These are phyloP conservation scores for Tylopilus sp. DNA, from an alignment of 1,284 basidiomycete genomes.

Conservation along the genomic window DNA sequence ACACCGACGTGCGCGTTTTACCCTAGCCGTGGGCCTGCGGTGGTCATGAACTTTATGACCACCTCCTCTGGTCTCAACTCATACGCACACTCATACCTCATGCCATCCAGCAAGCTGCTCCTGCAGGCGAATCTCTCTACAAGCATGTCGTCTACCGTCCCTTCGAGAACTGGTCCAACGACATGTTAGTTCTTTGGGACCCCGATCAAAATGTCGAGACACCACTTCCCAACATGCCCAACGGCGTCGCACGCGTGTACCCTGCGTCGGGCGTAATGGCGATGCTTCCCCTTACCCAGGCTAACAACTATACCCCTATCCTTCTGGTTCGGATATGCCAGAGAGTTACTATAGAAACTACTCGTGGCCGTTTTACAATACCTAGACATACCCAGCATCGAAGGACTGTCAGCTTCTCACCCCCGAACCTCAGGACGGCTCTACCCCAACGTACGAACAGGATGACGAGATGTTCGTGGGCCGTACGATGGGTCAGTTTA, in stretches of 20 bases:
- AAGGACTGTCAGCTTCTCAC: constrained; percentile 71
- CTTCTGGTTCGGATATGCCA: constrained; percentile 77
- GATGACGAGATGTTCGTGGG: constrained; percentile 75
- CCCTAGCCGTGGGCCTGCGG: constrained; percentile 43
- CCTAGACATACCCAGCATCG: constrained; percentile 62
- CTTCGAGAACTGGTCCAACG: neutral
- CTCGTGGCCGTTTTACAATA: constrained; percentile 62
- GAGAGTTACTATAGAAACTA: constrained; percentile 70
- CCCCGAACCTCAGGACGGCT: constrained; percentile 71
- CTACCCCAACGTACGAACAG: constrained; percentile 51
- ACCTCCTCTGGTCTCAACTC: constrained; percentile 55
- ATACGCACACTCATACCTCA: constrained; percentile 56
- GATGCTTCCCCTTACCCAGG: constrained; percentile 88
- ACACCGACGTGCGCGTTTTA: constrained; percentile 47
- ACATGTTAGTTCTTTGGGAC: constrained; percentile 58
- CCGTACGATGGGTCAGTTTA: constrained; percentile 84
- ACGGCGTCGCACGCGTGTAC: constrained; percentile 78
- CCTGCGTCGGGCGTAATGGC: constrained; percentile 87
- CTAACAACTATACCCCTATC: constrained; percentile 84
- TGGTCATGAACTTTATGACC: constrained; percentile 41
- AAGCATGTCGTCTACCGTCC: constrained; percentile 17
- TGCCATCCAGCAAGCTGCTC: constrained; percentile 52
- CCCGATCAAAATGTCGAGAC: constrained; percentile 59
- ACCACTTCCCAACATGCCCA: constrained; percentile 60
- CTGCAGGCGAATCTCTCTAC: constrained; percentile 55